These are phyloP conservation scores for Murraya koenigii DNA, from an alignment of 345 rosid species.

Conservation along the genomic window DNA sequence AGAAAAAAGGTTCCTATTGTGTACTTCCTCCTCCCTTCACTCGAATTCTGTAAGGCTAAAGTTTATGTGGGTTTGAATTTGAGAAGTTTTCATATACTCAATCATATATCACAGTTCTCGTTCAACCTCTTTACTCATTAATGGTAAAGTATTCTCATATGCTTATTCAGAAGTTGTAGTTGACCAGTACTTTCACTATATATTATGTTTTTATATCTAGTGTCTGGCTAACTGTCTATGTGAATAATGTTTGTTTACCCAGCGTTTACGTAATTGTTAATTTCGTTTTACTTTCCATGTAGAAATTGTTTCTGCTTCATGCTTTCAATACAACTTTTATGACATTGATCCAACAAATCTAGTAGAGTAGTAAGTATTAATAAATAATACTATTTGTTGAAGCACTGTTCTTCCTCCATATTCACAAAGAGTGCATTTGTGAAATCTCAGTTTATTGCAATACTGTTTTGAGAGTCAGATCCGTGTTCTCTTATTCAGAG, in stretches of 20 bases:
- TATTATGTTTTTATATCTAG: background rate
- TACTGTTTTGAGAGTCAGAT: background rate
- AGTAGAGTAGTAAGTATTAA: background rate
- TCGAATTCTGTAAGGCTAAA: background rate
- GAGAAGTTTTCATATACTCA: background rate
- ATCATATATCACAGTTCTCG: background rate
- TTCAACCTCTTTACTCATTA: background rate
- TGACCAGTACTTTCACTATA: too few species aligned
- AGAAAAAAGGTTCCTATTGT: background rate
- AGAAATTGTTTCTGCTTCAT: background rate
- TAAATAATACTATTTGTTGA: background rate
- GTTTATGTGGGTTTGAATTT: background rate
- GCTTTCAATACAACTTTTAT: conserved; percentile 8
- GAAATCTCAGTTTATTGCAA: background rate
- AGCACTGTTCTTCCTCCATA: background rate
- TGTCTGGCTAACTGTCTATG: background rate
- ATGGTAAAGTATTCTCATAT: background rate
- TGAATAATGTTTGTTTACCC: background rate
- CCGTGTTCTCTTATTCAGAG: conserved; percentile 10
- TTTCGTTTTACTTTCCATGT: background rate
- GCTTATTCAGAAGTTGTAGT: background rate
- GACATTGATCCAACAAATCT: background rate
- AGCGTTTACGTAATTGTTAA: background rate
- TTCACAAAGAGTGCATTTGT: background rate
- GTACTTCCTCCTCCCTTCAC: background rate